Evolutionary conservation across 2,329 filamentous ascomycete species (phyloP).

Genomic region (Colletotrichum liriopes): DNA sequence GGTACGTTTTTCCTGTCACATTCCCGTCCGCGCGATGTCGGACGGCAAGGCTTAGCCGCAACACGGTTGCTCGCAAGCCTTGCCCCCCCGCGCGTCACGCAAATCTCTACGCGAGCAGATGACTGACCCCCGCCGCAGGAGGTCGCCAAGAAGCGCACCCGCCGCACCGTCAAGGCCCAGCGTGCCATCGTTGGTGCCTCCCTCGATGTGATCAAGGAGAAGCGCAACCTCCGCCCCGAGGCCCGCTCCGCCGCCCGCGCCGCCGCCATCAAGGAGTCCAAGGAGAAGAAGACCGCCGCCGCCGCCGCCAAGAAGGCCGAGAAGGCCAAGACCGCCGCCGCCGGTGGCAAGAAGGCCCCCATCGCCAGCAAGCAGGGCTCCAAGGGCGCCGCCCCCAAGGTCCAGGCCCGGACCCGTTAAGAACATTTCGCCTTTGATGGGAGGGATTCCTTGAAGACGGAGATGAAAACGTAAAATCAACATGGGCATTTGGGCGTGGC

Average conservation of each 20-base stretch:
- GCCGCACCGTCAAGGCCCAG: slow-evolving; percentile 98
- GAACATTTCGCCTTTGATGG: slow-evolving; percentile 38
- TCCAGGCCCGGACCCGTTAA: slow-evolving; percentile 90
- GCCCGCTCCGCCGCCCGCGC: slow-evolving; percentile 92
- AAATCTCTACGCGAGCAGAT: background rate
- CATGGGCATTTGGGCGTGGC: slow-evolving; percentile 14
- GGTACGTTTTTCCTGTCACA: slow-evolving; percentile 73
- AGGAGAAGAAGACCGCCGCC: slow-evolving; percentile 95
- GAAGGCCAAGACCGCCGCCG: slow-evolving; percentile 94
- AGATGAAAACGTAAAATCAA: slow-evolving; percentile 12
- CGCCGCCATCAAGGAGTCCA: slow-evolving; percentile 95
- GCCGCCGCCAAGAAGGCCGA: slow-evolving; percentile 97
- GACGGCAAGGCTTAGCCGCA: background rate
- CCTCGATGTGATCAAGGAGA: slow-evolving; percentile 99
- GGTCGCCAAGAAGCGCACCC: slow-evolving; percentile 99
- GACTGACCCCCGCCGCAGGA: slow-evolving; percentile 78
- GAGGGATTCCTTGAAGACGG: slow-evolving; percentile 22
- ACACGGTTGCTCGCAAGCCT: background rate
- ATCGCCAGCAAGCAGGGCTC: slow-evolving; percentile 97
- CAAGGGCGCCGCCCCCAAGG: slow-evolving; percentile 91
- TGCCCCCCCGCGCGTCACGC: background rate
- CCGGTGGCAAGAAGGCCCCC: slow-evolving; percentile 82
- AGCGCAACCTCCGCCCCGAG: slow-evolving; percentile 94
- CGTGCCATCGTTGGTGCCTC: slow-evolving; percentile 99
- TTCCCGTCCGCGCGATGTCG: background rate